Percentiles rank a stretch among this genome's conserved stretches.
Evolutionary conservation across 805 yeast species (phyloP).

Genomic region (Naumovozyma baii): DNA sequence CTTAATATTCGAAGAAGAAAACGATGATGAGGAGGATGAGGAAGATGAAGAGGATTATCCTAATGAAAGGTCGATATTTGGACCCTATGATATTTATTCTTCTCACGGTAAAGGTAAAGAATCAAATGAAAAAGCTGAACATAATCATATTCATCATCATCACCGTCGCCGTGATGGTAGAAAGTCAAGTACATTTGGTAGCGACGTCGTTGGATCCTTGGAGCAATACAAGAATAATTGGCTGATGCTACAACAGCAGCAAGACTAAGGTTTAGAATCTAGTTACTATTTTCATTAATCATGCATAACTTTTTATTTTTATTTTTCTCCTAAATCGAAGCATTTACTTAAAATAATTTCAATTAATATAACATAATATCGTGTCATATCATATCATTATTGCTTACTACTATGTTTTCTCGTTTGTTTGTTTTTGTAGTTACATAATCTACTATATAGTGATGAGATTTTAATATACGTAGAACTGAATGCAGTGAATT

Average conservation of each 20-base stretch:
- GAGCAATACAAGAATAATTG: conserved; percentile 32
- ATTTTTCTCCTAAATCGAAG: background rate
- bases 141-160: conserved; percentile 10
- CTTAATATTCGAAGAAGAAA: conserved; percentile 27
- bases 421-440: too few species aligned
- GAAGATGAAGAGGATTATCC: conserved; percentile 4
- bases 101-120: conserved; percentile 13
- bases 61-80: conserved; percentile 12
- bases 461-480: too few species aligned
- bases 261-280: too few species aligned
- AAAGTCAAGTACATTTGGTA: conserved; percentile 26
- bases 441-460: too few species aligned
- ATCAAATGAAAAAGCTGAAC: conserved; percentile 16
- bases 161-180: conserved; percentile 4
- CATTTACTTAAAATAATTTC: background rate
- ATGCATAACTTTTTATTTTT: background rate
- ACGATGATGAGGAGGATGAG: conserved; percentile 5
- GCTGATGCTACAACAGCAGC: conserved; percentile 29
- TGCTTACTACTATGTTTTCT: too few species aligned
- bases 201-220: conserved; percentile 28
- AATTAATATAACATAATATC: too few species aligned
- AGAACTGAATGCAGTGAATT: too few species aligned
- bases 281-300: too few species aligned
- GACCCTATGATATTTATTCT: conserved; percentile 13
- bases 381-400: too few species aligned